Evolutionary conservation across 352 stramenopile species (phyloP).

Genomic region (Blastocystis sp.): DNA sequence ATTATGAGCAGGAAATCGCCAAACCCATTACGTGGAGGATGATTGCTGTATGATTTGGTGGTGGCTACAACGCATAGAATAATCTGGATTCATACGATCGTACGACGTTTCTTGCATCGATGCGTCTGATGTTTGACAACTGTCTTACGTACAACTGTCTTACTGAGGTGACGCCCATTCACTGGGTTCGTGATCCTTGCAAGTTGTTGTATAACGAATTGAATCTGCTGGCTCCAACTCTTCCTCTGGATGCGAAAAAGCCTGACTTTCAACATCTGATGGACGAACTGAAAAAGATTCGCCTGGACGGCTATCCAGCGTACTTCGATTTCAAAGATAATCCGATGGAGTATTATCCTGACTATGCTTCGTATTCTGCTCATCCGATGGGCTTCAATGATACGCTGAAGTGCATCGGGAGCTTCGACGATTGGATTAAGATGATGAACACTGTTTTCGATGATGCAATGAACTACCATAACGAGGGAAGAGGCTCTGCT

Average conservation of each 20-base stretch:
- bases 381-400: constrained; percentile 43
- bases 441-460: constrained; percentile 27
- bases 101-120: background rate
- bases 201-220: constrained; percentile 6
- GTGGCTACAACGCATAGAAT: background rate
- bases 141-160: constrained; percentile 31
- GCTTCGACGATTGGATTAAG: constrained; percentile 25
- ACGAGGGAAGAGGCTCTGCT: background rate
- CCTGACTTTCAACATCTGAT: constrained; percentile 1
- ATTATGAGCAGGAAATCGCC: background rate
- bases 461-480: background rate
- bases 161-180: background rate
- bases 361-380: background rate
- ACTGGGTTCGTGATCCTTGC: constrained; percentile 44
- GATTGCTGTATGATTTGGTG: background rate
- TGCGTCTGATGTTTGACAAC: constrained; percentile 56
- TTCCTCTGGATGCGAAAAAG: background rate
- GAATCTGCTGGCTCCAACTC: background rate
- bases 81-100: constrained; percentile 36
- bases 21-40: background rate
- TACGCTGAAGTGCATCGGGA: background rate
- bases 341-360: constrained; percentile 26
- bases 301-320: background rate
- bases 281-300: background rate
- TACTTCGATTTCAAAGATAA: constrained; percentile 51